These are phyloP conservation scores for Cutaneotrichosporon cavernicola DNA, from an alignment of 1,284 basidiomycete species.

Conservation along the genomic window DNA sequence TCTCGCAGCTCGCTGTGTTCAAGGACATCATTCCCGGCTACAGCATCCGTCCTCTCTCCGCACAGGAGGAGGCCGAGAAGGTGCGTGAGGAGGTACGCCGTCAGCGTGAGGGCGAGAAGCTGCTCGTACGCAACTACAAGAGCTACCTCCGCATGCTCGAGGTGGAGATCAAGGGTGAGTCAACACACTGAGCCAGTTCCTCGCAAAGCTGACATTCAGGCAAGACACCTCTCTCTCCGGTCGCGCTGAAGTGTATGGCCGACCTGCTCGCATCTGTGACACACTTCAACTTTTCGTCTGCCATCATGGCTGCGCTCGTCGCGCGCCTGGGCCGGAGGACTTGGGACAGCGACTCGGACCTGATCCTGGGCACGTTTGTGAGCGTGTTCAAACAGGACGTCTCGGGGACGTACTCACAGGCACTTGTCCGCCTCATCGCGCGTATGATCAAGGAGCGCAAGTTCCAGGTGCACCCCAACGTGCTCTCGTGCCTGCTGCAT, in stretches of 20 bases:
- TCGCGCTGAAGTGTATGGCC: conserved; percentile 81
- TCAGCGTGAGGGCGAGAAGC: conserved; percentile 93
- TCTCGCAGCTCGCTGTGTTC: conserved; percentile 91
- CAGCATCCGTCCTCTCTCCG: conserved; percentile 80
- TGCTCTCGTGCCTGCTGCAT: conserved; percentile 79
- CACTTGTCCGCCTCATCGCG: conserved; percentile 85
- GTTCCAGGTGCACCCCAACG: conserved; percentile 85
- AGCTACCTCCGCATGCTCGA: conserved; percentile 82
- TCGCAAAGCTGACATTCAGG: conserved; percentile 56
- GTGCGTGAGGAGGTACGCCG: conserved; percentile 89
- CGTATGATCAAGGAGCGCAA: conserved; percentile 94
- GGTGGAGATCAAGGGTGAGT: conserved; percentile 76
- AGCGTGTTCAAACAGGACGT: conserved; percentile 76
- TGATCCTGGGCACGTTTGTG: conserved; percentile 77
- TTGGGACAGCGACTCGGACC: conserved; percentile 83
- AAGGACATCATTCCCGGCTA: conserved; percentile 90
- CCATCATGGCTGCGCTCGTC: conserved; percentile 86
- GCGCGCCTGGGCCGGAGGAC: conserved; percentile 77
- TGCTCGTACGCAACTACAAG: conserved; percentile 87
- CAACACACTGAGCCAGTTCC: neutral
- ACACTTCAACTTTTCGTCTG: conserved; percentile 96
- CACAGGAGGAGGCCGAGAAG: conserved; percentile 86
- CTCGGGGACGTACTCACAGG: conserved; percentile 76
- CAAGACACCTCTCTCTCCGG: conserved; percentile 67
- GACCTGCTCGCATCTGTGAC: conserved; percentile 76